Conservation (phyloP, 108 stramenopile genomes). For the Nannochloropsis granulata region DNA sequence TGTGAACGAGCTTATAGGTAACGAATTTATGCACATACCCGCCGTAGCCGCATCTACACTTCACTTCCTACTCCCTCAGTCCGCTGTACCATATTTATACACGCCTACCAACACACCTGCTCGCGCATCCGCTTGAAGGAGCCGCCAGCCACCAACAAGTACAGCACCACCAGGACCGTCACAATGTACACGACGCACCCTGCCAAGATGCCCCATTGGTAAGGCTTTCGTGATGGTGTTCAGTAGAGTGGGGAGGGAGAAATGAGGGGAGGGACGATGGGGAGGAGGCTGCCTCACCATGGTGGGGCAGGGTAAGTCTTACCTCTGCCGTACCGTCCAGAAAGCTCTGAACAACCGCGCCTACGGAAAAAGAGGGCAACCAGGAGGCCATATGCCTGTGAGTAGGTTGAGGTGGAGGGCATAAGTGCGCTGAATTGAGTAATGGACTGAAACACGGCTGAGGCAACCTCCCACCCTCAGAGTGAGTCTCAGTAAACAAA, state of each 20-base stretch:
- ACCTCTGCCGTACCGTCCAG: not conserved
- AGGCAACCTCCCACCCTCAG: too few relatives aligned
- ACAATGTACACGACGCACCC: conserved; percentile 13
- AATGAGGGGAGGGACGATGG: not conserved
- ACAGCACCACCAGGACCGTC: conserved; percentile 8
- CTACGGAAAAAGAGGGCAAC: not conserved
- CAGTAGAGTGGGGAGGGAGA: not conserved
- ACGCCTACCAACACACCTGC: not conserved
- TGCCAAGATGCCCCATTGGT: not conserved
- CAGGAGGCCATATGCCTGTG: not conserved
- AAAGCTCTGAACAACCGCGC: not conserved
- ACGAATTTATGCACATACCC: too few relatives aligned
- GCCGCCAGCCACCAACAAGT: conserved; percentile 8
- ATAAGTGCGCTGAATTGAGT: too few relatives aligned
- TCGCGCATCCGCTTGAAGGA: conserved; percentile 22
- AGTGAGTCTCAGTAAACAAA: too few relatives aligned
- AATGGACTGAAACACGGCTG: too few relatives aligned
- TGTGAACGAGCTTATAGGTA: too few relatives aligned
- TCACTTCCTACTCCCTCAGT: too few relatives aligned
- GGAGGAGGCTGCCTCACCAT: not conserved
- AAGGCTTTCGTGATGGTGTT: not conserved
- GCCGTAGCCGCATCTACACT: too few relatives aligned
- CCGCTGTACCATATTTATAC: not conserved
- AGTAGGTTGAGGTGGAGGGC: too few relatives aligned
- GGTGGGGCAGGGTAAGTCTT: not conserved